Base-by-base conservation (phyloP, 2,329 filamentous ascomycete genomes). In the Apiospora malaysiana region DNA sequence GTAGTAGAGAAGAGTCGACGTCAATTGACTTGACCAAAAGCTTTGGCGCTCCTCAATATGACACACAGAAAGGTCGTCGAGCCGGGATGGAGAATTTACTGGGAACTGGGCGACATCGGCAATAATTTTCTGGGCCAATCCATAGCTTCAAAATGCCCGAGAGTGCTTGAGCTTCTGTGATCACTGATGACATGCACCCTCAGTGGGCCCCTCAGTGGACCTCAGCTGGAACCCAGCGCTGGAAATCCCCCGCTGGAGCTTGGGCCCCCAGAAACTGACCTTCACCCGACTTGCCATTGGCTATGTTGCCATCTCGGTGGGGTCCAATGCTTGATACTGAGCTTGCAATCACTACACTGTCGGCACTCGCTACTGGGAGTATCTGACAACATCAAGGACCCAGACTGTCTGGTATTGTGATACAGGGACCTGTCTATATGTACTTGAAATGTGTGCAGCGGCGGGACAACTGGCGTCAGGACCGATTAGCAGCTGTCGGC, bases 51-150 rank as follows among this genome's bases (percentile, higher is more conserved):
- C 56, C 45, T 40, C 27, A 8, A 63, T 8, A n/a, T 27, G 27
- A 21, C 25, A 12, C 56, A 63, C 25, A 21, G 40, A 42, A 42
- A 67, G 65, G 65, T 67, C 40, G 65, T 27, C 65, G 56, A 40
- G 56, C n/a, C 40, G 27, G 40, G 21, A 67, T 43, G 40, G 23
- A 67, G 43, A 43, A 45, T 27, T n/a, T 23, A 43, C 65, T 6
- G 21, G 25, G 65, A 67, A 43, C 25, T 67, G 65, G 45, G 66
- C 66, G 66, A 68, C 66, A 68, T 49, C 66, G 66, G 66, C 45
- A 37, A 49, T 12, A 49, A 68, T 51, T 68, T 68, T 68, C 66
- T 68, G 66, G 66, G 27, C 42, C 66, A 23, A 47, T n/a, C 5
- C 40, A 42, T 14, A 40, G 45, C 66, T 46, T 67, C 65, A 46